A percentile compares a stretch with the other conserved stretches of the same genome.
Evolutionary conservation across 139 green algal genomes (phyloP).

Genomic region (Picochlorum sp.): DNA sequence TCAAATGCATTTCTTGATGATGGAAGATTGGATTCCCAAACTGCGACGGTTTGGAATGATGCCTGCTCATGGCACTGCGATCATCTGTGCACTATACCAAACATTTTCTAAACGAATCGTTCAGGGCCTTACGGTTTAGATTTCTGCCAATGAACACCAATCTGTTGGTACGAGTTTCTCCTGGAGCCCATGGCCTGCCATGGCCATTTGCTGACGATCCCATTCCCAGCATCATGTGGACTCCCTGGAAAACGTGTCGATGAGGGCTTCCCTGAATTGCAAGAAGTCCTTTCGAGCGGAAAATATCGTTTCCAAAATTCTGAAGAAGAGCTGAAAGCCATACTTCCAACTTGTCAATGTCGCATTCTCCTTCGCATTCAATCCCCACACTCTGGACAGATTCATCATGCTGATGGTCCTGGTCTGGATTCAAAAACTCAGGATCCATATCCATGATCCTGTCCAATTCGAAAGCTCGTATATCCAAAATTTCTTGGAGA

Average conservation of each 20-base stretch:
- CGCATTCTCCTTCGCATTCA: conserved; percentile 43
- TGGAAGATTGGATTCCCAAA: too few species aligned
- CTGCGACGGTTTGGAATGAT: conserved; percentile 3
- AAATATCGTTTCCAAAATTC: conserved; percentile 70
- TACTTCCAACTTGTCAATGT: conserved; percentile 55
- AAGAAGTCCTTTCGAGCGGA: conserved; percentile 69
- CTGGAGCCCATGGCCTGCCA: conserved; percentile 42
- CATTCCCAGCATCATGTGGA: conserved; percentile 54
- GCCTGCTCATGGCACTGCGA: conserved; percentile 1
- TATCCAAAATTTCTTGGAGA: conserved; percentile 33
- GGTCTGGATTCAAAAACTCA: conserved; percentile 42
- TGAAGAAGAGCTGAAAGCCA: conserved; percentile 64
- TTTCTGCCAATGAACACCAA: conserved; percentile 95
- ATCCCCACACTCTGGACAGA: conserved; percentile 52
- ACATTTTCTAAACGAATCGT: conserved; percentile 68
- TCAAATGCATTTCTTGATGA: too few species aligned
- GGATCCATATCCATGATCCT: conserved; percentile 52
- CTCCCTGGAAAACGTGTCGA: conserved; percentile 24
- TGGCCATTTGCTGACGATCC: conserved; percentile 50
- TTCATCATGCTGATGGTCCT: conserved; percentile 64
- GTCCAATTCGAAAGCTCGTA: conserved; percentile 47
- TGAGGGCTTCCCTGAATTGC: conserved; percentile 51
- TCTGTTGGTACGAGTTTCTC: conserved; percentile 61
- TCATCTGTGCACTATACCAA: conserved; percentile 27
- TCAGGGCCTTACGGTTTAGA: conserved; percentile 72